Conservation (phyloP, 2,329 filamentous ascomycete genomes). For the Colletotrichum sp. region DNA sequence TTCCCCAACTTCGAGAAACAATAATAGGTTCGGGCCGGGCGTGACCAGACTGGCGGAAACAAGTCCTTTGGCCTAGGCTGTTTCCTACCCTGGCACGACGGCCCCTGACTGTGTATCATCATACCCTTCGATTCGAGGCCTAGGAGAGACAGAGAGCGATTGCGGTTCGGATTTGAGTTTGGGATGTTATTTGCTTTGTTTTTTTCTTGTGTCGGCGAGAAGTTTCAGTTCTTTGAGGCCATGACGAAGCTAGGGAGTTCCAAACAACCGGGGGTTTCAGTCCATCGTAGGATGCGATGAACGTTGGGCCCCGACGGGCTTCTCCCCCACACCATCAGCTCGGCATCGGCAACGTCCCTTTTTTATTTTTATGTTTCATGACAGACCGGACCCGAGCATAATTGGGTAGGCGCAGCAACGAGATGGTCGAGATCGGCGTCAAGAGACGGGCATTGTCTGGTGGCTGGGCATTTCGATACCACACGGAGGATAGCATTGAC, state of each 20-base stretch:
- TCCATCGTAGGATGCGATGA: neutral
- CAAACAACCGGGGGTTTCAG: neutral
- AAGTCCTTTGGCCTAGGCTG: neutral
- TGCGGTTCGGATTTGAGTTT: slow-evolving; percentile 6
- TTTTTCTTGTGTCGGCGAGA: neutral
- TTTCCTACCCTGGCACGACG: neutral
- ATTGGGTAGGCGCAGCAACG: slow-evolving; percentile 62
- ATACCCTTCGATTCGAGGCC: slow-evolving; percentile 11
- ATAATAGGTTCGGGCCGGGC: slow-evolving; percentile 5
- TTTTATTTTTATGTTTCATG: slow-evolving; percentile 11
- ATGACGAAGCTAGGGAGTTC: neutral
- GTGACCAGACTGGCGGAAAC: neutral
- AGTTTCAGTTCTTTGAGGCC: neutral
- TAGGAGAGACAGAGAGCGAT: neutral
- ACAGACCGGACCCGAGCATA: slow-evolving; percentile 10
- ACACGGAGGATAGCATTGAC: slow-evolving; percentile 21
- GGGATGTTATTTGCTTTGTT: neutral
- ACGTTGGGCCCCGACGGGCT: neutral
- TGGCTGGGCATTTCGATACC: slow-evolving; percentile 20
- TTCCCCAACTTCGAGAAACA: neutral
- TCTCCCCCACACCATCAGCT: neutral
- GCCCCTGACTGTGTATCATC: slow-evolving; percentile 8
- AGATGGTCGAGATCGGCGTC: slow-evolving; percentile 48
- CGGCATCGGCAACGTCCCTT: neutral
- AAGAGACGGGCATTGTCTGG: slow-evolving; percentile 28